Base-by-base conservation (phyloP, 805 yeast species). In the Schwanniomyces polymorphus region DNA sequence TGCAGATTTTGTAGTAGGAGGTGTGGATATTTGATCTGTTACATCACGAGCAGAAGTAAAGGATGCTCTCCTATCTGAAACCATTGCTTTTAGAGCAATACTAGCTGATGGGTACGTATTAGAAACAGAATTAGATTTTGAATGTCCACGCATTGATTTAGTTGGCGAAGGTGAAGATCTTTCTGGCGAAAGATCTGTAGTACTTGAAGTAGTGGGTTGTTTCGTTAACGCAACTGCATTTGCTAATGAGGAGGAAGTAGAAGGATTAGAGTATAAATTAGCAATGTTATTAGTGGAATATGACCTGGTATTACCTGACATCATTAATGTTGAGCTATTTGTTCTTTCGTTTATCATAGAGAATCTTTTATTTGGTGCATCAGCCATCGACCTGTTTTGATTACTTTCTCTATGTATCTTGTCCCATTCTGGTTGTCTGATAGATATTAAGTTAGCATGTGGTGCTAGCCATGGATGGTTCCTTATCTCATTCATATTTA, bases 361-460 rank as follows among this genome's bases (percentile, higher is more conserved):
- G 52, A 75, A 70, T 46, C 80, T 70, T 60, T 78, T 70, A 43
- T 64, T 65, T 48, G 59, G 61, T 26, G 39, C 11, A 18, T 42
- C 35, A 44, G 40, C 38, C 7, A 45, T 46, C 4, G 60, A 53
- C 50, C 59, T 53, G 52, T 65, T 59, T 56, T 68, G 73, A 23
- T 60, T 52, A 53, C 64, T 60, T 55, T 68, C 72, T 27, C 61
- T 51, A 47, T 66, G 74, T 45, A 74, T 72, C 46, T 74, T 74
- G 64, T 92, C 98, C 97, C 97, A 94, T 63, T 92, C 97, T 3
- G 80, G 77, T 37, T 97, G 96, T 16, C 92, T 80, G 27, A 91
- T 86, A 0, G 94, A 82, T 54, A 94, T 71, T 70, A 91, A 87
- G 54, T 84, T 84, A 11, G 84, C 82, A 68, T 92, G 91, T 2